Evolutionary conservation across 768 basidiomycete genomes (phyloP), one percentile per base, ranked within the genome.

Genomic region (Boletus eberwhitei): DNA sequence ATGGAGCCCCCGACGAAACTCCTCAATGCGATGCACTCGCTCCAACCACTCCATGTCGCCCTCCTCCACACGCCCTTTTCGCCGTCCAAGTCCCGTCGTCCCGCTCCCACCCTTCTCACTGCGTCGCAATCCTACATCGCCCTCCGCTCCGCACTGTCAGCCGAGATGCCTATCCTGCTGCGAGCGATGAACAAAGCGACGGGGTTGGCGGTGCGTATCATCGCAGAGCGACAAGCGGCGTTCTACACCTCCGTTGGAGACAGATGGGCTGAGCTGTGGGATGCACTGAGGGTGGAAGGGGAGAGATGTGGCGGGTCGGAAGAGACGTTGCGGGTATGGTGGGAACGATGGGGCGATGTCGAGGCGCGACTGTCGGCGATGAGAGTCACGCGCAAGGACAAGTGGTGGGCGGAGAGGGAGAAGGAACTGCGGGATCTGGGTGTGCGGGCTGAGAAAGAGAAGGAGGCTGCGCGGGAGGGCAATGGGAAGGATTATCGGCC

Each of bases 211-310:
- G 75, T 89, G 0, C 61, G 74, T 4, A 74, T 80, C 24, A 72
- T 91, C 26, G 80, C 79, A 0, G 69, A 71, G 6, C 77, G 82
- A 53, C 90, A 92, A 64, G 75, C 75, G 2, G 68, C 70, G 22
- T 88, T 87, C 63, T 92, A 82, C 74, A 55, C 68, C 16, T 80
- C 80, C 37, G 78, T 88, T 7, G 75, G 79, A 40, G 81, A 82
- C 47, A 74, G 79, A 29, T 93, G 90, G 90, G 79, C 76, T 2
- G 85, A 84, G n/a, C 71, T 93, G n/a, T 93, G 90, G 90, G 87
- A 91, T 55, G 88, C 86, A 65, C 71, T 88, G n/a, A 74, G 79
- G 11, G 83, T 87, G 5, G 87, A 88, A 19, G 85, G 84, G 2
- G 85, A 87, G 72, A 69, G 79, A 73, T 85, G 85, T 57, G 83